Evolutionary conservation across 1,139 yeast species (phyloP).

Genomic region (Kodamaea plutei): DNA sequence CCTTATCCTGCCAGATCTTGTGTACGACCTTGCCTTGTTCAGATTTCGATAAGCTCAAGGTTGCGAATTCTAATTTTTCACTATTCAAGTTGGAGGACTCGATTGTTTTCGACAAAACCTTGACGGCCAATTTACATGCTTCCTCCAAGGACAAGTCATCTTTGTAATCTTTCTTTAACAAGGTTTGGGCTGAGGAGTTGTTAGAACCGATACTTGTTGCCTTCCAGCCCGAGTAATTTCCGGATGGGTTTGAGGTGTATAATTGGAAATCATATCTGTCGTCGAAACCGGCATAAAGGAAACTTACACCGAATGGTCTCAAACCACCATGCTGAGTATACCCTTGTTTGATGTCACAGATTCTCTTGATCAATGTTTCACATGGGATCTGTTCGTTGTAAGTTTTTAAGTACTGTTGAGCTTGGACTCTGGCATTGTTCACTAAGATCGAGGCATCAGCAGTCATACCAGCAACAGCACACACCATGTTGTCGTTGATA

Average conservation of each 20-base stretch:
- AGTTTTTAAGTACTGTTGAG: conserved; percentile 79
- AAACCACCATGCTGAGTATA: conserved; percentile 98
- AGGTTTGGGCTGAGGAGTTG: conserved; percentile 92
- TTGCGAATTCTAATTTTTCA: conserved; percentile 88
- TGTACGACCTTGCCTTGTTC: conserved; percentile 52
- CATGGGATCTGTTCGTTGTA: conserved; percentile 92
- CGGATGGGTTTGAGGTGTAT: conserved; percentile 94
- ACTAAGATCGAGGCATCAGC: conserved; percentile 94
- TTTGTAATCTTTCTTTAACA: conserved; percentile 91
- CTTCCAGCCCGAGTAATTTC: conserved; percentile 97
- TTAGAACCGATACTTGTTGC: conserved; percentile 97
- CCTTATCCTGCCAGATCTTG: conserved; percentile 75
- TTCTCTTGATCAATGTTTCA: conserved; percentile 79
- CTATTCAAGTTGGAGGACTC: conserved; percentile 82
- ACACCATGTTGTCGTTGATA: conserved; percentile 71
- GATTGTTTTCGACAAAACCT: conserved; percentile 91
- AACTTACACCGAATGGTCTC: conserved; percentile 97
- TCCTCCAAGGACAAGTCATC: conserved; percentile 73
- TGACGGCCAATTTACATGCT: conserved; percentile 84
- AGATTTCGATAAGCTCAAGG: conserved; percentile 50
- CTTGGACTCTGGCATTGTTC: conserved; percentile 78
- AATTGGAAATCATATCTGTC: conserved; percentile 86
- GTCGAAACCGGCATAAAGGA: conserved; percentile 94
- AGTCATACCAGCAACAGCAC: conserved; percentile 98
- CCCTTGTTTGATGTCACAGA: conserved; percentile 95